Percentiles rank a stretch among this genome's conserved stretches.
Evolutionary conservation across 805 yeast species (phyloP).

Genomic region (Zygosaccharomyces bisporus): DNA sequence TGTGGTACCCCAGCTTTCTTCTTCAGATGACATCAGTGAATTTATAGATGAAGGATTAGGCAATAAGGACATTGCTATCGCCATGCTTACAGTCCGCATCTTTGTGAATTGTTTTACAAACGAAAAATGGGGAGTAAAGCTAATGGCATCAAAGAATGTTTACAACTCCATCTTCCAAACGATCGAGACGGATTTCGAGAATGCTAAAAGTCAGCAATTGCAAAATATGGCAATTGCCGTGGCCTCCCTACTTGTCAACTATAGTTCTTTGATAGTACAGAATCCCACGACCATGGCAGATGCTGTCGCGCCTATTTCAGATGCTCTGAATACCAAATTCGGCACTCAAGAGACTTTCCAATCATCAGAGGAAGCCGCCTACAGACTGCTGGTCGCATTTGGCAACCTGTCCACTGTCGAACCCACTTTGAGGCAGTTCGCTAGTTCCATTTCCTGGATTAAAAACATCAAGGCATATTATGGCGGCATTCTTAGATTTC

Average conservation of each 20-base stretch:
- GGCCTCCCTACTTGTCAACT: constrained; percentile 51
- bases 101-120: constrained; percentile 52
- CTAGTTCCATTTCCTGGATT: constrained; percentile 34
- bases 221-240: constrained; percentile 40
- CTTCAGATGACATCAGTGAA: constrained; percentile 40
- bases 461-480: constrained; percentile 22
- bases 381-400: constrained; percentile 56
- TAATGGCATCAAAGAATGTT: constrained; percentile 35
- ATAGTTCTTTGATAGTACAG: constrained; percentile 39
- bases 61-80: constrained; percentile 25
- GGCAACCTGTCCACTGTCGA: constrained; percentile 52
- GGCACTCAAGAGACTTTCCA: constrained; percentile 31
- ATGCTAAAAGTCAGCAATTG: constrained; percentile 27
- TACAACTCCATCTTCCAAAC: constrained; percentile 42
- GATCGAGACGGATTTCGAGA: constrained; percentile 29
- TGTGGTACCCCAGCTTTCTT: constrained; percentile 41
- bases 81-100: constrained; percentile 55
- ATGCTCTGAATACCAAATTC: constrained; percentile 29
- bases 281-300: constrained; percentile 25
- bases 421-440: constrained; percentile 30
- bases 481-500: constrained; percentile 23
- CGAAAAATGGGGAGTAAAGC: constrained; percentile 44
- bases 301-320: constrained; percentile 33
- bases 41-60: constrained; percentile 43
- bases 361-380: constrained; percentile 60